Percentiles rank a stretch among this genome's conserved stretches.
These are phyloP conservation scores for Xylaria hypoxylon DNA, from an alignment of 2,329 filamentous ascomycete species.

Conservation along the genomic window DNA sequence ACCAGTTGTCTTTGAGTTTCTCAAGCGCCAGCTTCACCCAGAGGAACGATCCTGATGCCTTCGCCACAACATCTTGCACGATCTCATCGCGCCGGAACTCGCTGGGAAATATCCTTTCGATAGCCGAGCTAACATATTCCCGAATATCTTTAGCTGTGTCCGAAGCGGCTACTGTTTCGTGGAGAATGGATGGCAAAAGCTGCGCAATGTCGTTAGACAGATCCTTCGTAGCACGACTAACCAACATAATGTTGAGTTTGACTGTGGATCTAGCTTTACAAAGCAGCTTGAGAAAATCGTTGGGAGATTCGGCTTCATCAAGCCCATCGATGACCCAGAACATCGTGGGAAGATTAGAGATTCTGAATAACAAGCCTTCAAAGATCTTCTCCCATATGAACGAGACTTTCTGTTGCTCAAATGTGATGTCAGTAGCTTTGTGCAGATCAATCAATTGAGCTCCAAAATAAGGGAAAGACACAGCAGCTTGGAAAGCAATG, in stretches of 20 bases:
- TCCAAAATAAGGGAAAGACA: background rate
- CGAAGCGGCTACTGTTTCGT: too few species aligned
- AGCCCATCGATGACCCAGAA: constrained; percentile 53
- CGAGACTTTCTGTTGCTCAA: constrained; percentile 40
- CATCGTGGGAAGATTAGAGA: constrained; percentile 48
- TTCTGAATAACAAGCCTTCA: constrained; percentile 47
- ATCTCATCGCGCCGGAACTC: too few species aligned
- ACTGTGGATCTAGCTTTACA: too few species aligned
- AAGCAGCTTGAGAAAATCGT: background rate
- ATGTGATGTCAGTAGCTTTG: constrained; percentile 41
- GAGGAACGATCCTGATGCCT: too few species aligned
- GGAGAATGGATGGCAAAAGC: too few species aligned
- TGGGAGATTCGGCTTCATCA: constrained; percentile 51
- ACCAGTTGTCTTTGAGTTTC: background rate
- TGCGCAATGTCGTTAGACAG: too few species aligned
- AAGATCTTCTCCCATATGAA: constrained; percentile 54
- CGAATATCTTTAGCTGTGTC: too few species aligned
- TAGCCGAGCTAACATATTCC: too few species aligned
- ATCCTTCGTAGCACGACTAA: too few species aligned
- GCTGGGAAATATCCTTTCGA: too few species aligned
- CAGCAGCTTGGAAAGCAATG: constrained; percentile 4
- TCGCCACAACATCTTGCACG: too few species aligned
- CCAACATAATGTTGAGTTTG: too few species aligned
- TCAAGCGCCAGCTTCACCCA: background rate
- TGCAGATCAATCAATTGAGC: background rate